Conservation (phyloP, 805 yeast species). For the Kurtzmaniella fragi region DNA sequence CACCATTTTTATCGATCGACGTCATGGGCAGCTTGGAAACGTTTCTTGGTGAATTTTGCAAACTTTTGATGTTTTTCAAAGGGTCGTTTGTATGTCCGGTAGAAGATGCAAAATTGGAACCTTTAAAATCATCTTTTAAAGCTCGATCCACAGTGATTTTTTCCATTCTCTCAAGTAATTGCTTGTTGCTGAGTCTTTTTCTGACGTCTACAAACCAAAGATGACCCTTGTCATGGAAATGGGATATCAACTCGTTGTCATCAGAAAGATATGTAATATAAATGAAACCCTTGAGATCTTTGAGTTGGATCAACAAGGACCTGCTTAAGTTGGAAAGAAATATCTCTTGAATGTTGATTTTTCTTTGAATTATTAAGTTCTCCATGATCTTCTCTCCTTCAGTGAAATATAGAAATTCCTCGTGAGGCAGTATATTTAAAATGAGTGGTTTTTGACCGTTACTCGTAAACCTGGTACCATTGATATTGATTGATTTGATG, state of each 20-base stretch:
- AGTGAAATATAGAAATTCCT: slow-evolving; percentile 6
- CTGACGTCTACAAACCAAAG: slow-evolving; percentile 4
- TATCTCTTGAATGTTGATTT: slow-evolving; percentile 7
- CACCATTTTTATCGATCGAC: background rate
- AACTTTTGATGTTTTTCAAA: too few species aligned
- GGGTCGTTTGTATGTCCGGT: too few species aligned
- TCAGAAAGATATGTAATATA: slow-evolving; percentile 7
- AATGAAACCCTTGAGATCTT: slow-evolving; percentile 6
- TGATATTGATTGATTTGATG: background rate
- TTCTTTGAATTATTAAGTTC: slow-evolving; percentile 7
- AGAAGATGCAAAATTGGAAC: too few species aligned
- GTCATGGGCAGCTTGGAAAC: too few species aligned
- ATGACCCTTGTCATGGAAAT: slow-evolving; percentile 5
- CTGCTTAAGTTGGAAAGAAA: slow-evolving; percentile 8
- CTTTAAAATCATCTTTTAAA: too few species aligned
- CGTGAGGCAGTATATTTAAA: slow-evolving; percentile 2
- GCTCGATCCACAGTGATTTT: background rate
- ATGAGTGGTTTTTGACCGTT: background rate
- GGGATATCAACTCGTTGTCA: slow-evolving; percentile 8
- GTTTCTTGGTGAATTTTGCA: too few species aligned
- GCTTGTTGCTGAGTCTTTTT: slow-evolving; percentile 5
- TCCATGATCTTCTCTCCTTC: slow-evolving; percentile 5
- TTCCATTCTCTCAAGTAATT: slow-evolving; percentile 4
- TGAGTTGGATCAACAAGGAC: slow-evolving; percentile 8
- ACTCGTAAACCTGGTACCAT: background rate